phyloP scores from a whole-genome alignment of 1,139 yeast genomes.

The Saccharomycopsis hybrid region DNA sequence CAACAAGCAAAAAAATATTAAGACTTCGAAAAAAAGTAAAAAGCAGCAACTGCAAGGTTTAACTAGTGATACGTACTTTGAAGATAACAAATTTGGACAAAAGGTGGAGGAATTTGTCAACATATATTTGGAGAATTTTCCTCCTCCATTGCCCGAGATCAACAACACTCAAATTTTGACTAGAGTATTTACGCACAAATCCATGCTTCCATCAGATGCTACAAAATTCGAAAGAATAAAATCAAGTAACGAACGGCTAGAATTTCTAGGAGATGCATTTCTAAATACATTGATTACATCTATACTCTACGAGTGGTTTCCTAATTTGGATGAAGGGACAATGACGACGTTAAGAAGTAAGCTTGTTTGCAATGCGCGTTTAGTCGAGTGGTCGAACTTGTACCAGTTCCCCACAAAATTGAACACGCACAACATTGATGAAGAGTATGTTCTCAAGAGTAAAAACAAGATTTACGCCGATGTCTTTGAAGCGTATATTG shows the following conservation, averaged over 20 bases:
- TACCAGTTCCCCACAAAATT: conserved; percentile 67
- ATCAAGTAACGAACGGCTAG: conserved; percentile 86
- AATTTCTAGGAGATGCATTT: conserved; percentile 89
- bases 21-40: background rate
- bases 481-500: conserved; percentile 85
- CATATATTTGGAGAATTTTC: conserved; percentile 27
- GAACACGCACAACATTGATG: conserved; percentile 27
- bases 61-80: background rate
- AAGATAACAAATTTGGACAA: background rate
- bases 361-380: conserved; percentile 67
- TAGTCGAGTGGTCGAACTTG: conserved; percentile 61
- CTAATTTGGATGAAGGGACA: conserved; percentile 69
- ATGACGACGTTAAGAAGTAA: conserved; percentile 65
- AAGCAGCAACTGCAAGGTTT: background rate
- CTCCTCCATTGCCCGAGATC: conserved; percentile 70
- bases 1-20: background rate
- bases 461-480: conserved; percentile 56
- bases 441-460: background rate
- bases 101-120: conserved; percentile 1
- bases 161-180: conserved; percentile 50
- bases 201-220: conserved; percentile 29
- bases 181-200: conserved; percentile 78
- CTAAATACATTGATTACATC: conserved; percentile 66
- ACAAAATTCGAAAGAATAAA: conserved; percentile 46
- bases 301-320: conserved; percentile 18